Evolutionary conservation across 2,329 filamentous ascomycete genomes (phyloP), one percentile per base, ranked within the genome.

Genomic region (Trichoderma sp.): DNA sequence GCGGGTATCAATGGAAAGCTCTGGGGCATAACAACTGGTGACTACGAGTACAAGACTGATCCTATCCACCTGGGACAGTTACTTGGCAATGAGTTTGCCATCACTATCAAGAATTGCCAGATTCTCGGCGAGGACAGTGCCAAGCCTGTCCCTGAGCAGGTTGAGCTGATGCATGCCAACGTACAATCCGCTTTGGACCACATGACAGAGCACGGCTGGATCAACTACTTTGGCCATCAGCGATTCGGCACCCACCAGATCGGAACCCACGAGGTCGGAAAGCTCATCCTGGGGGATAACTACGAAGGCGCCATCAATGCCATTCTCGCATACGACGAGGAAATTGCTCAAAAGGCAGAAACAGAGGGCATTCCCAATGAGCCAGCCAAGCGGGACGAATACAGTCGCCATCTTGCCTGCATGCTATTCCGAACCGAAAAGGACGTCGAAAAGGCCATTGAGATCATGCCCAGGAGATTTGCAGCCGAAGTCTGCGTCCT

Each of bases 221-320:
- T 99, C 80, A 99, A 99, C 81, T 99, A 98, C 82, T 99, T 94
- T 76, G 96, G 96, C 10, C 88, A 98, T n/a, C 96, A 99, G 81
- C 90, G 96, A 29, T 99, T 99, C 75, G 96, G 96, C 33, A 95
- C 94, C 0, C 95, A 96, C 79, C 83, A 89, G 33, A 91, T 92
- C 14, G 92, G 94, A 40, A 99, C 96, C 0, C 93, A 98, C 76
- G 87, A 90, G 52, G 84, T 97, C 61, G 96, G 96, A 60, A 88
- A 91, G 77, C 90, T 92, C 78, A 94, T 99, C 77, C 85, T 99
- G 0, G 87, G 92, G 73, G 91, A 88, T 35, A 89, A 97, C 75
- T 94, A 94, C 73, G 86, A 94, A 76, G 92, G 88, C 37, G 95
- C 95, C 16, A 89, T 96, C 68, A 86, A 93, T 66, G 86, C 89